phyloP scores from a whole-genome alignment of 2,329 filamentous ascomycete genomes.

The Sporothrix brasiliensis region DNA sequence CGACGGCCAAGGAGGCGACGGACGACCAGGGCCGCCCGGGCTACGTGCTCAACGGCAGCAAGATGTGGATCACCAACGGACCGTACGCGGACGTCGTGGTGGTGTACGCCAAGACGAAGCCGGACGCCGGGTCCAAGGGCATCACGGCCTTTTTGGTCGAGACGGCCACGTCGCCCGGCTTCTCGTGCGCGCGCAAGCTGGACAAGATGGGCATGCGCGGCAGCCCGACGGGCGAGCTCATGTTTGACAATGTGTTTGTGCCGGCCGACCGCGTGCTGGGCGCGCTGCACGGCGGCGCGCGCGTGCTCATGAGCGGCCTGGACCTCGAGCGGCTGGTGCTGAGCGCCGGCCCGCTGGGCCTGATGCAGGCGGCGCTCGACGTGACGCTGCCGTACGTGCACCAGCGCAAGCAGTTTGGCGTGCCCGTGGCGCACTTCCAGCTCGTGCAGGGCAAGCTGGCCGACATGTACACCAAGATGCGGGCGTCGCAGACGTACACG shows the following conservation, averaged over 20 bases:
- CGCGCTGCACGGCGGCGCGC: conserved; percentile 76
- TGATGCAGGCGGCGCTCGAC: conserved; percentile 93
- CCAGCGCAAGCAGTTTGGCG: conserved; percentile 83
- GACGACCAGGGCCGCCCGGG: conserved; percentile 69
- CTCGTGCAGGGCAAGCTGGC: conserved; percentile 89
- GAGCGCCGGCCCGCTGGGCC: conserved; percentile 83
- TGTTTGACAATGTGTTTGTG: conserved; percentile 90
- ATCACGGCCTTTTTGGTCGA: conserved; percentile 95
- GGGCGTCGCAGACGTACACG: conserved; percentile 82
- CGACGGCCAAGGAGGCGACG: conserved; percentile 74
- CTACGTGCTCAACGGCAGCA: conserved; percentile 82
- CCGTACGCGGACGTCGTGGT: conserved; percentile 91
- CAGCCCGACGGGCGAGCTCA: conserved; percentile 91
- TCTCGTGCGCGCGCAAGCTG: conserved; percentile 84
- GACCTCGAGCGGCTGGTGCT: conserved; percentile 93
- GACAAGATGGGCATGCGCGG: conserved; percentile 99
- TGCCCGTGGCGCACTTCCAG: conserved; percentile 88
- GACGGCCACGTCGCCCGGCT: conserved; percentile 64
- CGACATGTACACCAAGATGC: conserved; percentile 96
- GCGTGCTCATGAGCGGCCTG: conserved; percentile 92
- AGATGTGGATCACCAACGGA: conserved; percentile 99
- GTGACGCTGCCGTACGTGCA: conserved; percentile 86
- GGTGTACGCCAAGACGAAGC: conserved; percentile 95
- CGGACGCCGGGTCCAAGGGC: conserved; percentile 78
- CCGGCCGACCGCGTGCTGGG: conserved; percentile 81